Evolutionary conservation across 345 rosid genomes (phyloP).

Genomic region (thale cress (Arabidopsis thaliana)): TAIR10.1 NC_003074.8:22678501-22679000

Average conservation of each 20-base stretch:
- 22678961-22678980: constrained; percentile 70
- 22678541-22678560: constrained; percentile 20
- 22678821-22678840: constrained; percentile 56
- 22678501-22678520: constrained; percentile 24
- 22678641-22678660: constrained; percentile 34
- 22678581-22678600: constrained; percentile 15
- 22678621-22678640: not conserved
- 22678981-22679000: constrained; percentile 53
- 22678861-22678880: constrained; percentile 62
- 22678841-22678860: constrained; percentile 81
- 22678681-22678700: constrained; percentile 77
- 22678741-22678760: constrained; percentile 60
- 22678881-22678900: constrained; percentile 77
- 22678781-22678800: constrained; percentile 66
- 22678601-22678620: not conserved
- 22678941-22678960: constrained; percentile 45
- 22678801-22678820: constrained; percentile 52
- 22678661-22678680: constrained; percentile 76
- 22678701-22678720: constrained; percentile 66
- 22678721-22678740: constrained; percentile 57
- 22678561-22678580: constrained; percentile 28
- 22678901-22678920: constrained; percentile 65
- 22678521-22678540: constrained; percentile 4
- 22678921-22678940: constrained; percentile 46
- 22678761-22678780: constrained; percentile 55